Base-by-base conservation (phyloP, 352 stramenopile species). In the Globisporangium carolinianum region DNA sequence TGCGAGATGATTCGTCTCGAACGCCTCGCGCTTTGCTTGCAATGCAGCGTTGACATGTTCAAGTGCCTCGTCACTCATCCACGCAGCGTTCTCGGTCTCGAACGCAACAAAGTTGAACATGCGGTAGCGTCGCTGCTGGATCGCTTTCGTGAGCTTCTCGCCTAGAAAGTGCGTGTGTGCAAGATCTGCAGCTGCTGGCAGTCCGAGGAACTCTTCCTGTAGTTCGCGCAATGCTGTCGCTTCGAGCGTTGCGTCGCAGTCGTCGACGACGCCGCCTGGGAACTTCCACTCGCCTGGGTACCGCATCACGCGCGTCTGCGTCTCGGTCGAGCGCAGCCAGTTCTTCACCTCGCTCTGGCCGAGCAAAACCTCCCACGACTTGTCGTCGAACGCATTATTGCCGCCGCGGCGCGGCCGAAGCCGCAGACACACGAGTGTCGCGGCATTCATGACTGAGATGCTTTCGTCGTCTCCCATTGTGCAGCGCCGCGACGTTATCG, bases 211-310 rank as follows among this genome's bases (percentile, higher is more conserved):
- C 61, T 86, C 76, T 53, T 87, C 76, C 37, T 69, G 60, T 14
- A 85, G 64, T 51, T 87, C 75, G 17, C 76, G 68, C 32, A 81
- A 43, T 11, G 75, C 76, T 0, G 71, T 75, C 7, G 58, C 68
- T 53, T 74, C 55, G 0, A 81, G 62, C 10, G 68, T 70, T 2
- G 41, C 52, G 52, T 87, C 76, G 15, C 45, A 48, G n/a, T 51
- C 58, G 52, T 87, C 76, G 7, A 81, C 73, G 10, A 66, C 67
- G 6, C 76, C 76, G 15, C 76, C 75, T 1, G 76, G 73, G 45
- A 86, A 82, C 69, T 87, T 87, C 71, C 73, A 87, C 58, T 87
- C 76, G 42, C 76, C 75, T 14, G 76, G 75, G 50, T 87, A 87
- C 17, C 76, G 68, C 76, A 87, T 87, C 48, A 83, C 70, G n/a